Base-by-base conservation (phyloP, 2,329 filamentous ascomycete genomes). In the Elsinoe fawcettii region DNA sequence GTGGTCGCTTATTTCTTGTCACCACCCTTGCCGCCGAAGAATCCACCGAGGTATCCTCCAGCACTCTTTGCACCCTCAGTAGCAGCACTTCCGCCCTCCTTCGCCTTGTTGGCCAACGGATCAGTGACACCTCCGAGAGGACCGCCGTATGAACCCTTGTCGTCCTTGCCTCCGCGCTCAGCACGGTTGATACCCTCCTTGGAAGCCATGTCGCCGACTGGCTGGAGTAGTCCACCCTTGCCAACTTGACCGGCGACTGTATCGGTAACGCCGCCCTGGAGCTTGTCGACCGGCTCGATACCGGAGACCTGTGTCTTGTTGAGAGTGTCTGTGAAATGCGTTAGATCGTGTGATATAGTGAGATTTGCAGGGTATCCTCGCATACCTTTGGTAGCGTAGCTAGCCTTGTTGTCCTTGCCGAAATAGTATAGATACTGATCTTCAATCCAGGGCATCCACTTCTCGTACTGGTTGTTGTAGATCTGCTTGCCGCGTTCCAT, bases 361-460 rank as follows among this genome's bases (percentile, higher is more conserved):
- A 5, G 32, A 11, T n/a, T 47, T 20, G 20, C 27, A 32, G 30
- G 27, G 39, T 69, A 73, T 32, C n/a, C n/a, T n/a, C n/a, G n/a
- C 27, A 30, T 69, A 87, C 86, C 79, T 71, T 85, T 88, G 1
- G 85, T 78, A 5, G 81, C 75, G 65, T 89, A 89, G 67, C 80
- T 85, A 4, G 84, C 80, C 72, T 90, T 88, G 77, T 90, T 90
- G 67, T 88, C 85, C 61, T 84, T 85, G 65, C 84, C 87, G 70
- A 88, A 88, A 77, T 81, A 88, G 55, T 78, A 76, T 25, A 90
- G 77, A 68, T 87, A 88, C 59, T 82, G 70, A 69, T 90, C 86
- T 70, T 90, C 86, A 58, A 88, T 74, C 86, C 86, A 89, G 1
- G 86, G 86, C 68, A 88, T 79, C 86, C 86, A 90, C 65, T 73